These are phyloP conservation scores for Yamadazyma aaseri DNA, from an alignment of 1,139 yeast genomes.

Conservation along the genomic window DNA sequence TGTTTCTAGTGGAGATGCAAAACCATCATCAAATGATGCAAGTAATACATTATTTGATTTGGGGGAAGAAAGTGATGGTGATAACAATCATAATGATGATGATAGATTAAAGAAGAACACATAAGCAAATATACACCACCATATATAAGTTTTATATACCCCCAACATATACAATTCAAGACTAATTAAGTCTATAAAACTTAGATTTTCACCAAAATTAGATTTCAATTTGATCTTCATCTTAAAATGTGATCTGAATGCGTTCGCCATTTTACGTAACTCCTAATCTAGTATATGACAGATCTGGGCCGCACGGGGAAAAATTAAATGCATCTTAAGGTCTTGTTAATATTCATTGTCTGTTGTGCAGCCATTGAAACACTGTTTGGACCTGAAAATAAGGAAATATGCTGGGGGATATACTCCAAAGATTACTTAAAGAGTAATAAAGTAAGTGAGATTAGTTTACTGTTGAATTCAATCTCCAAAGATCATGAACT, in stretches of 20 bases:
- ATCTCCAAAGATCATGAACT: neutral
- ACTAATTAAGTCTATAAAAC: no score
- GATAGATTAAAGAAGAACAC: conserved; percentile 24
- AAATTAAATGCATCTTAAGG: neutral
- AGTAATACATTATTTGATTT: conserved; percentile 37
- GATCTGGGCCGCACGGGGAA: no score
- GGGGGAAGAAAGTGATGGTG: conserved; percentile 35
- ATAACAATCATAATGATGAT: conserved; percentile 30
- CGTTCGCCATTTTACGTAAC: no score
- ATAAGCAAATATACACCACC: no score
- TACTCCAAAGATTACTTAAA: neutral
- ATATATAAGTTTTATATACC: no score
- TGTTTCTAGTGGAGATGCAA: conserved; percentile 9
- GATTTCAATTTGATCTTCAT: no score
- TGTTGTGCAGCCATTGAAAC: neutral
- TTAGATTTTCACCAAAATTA: no score
- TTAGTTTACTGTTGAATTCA: neutral
- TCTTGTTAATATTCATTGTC: neutral
- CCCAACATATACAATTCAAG: no score
- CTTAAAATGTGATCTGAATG: no score
- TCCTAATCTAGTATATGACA: no score
- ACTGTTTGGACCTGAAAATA: neutral
- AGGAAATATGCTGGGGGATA: neutral
- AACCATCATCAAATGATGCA: conserved; percentile 11
- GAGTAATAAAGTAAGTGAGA: neutral